These are phyloP conservation scores for Backusella westeae DNA, from an alignment of 192 early-diverging fungal genomes.

Conservation along the genomic window DNA sequence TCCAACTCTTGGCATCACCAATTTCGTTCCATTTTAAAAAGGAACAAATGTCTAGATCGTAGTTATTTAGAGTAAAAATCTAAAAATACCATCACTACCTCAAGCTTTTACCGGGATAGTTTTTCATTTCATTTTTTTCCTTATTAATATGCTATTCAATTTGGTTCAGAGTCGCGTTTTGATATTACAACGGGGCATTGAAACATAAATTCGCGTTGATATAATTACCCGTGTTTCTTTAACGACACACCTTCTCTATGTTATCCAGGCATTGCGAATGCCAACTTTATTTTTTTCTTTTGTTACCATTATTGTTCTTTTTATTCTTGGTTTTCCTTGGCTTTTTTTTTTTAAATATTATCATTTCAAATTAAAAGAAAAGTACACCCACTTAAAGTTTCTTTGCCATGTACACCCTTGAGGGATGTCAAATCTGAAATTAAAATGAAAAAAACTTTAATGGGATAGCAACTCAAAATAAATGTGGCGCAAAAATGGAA, in stretches of 20 bases:
- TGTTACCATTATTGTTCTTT: neutral
- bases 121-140: neutral
- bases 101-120: neutral
- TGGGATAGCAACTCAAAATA: neutral
- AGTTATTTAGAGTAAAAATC: neutral
- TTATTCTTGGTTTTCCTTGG: neutral
- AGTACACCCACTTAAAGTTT: neutral
- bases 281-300: neutral
- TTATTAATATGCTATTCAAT: neutral
- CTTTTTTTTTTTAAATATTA: neutral
- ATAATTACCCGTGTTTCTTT: neutral
- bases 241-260: neutral
- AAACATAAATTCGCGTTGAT: neutral
- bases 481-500: neutral
- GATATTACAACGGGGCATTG: neutral
- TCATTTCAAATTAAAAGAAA: neutral
- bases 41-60: neutral
- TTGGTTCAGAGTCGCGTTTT: neutral
- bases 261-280: neutral
- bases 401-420: neutral
- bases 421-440: neutral
- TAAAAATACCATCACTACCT: neutral
- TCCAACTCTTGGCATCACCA: neutral
- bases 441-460: neutral
- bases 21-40: neutral